Evolutionary conservation across 306 rosid species (phyloP).

Genomic region (Sesbania bispinosa): DNA sequence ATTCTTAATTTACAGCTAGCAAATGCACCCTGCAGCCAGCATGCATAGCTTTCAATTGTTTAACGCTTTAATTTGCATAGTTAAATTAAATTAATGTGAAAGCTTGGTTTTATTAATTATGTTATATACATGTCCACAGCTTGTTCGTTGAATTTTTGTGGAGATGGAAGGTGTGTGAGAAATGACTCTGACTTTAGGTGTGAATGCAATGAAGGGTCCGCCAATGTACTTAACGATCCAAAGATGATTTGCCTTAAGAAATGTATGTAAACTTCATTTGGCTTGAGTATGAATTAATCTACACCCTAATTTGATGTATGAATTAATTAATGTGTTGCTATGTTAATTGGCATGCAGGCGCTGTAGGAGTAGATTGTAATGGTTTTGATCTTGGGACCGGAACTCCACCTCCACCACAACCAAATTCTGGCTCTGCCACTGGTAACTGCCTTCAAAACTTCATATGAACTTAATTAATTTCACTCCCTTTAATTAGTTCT

Average conservation of each 20-base stretch:
- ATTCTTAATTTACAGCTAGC: too few relatives aligned
- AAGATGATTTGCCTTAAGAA: constrained; percentile 32
- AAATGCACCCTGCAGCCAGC: too few relatives aligned
- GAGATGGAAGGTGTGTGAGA: constrained; percentile 32
- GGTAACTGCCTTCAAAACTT: constrained; percentile 16
- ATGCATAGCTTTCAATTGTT: too few relatives aligned
- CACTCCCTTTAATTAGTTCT: neutral
- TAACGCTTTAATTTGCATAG: too few relatives aligned
- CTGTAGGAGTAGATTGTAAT: constrained; percentile 43
- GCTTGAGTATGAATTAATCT: too few relatives aligned
- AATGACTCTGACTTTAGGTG: constrained; percentile 21
- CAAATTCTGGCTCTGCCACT: neutral
- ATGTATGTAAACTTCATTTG: constrained; percentile 60
- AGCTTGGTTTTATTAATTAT: neutral
- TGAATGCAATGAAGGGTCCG: constrained; percentile 31
- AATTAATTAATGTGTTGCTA: too few relatives aligned
- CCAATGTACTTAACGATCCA: constrained; percentile 32
- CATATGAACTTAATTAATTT: neutral
- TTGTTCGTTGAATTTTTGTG: constrained; percentile 31
- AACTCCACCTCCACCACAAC: constrained; percentile 4
- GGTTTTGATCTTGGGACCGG: constrained; percentile 12
- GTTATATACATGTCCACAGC: constrained; percentile 11
- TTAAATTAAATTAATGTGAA: too few relatives aligned
- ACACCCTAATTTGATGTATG: too few relatives aligned
- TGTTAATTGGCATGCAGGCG: too few relatives aligned